Conservation (phyloP, 306 rosid genomes). For the Acmispon strigosus region DNA sequence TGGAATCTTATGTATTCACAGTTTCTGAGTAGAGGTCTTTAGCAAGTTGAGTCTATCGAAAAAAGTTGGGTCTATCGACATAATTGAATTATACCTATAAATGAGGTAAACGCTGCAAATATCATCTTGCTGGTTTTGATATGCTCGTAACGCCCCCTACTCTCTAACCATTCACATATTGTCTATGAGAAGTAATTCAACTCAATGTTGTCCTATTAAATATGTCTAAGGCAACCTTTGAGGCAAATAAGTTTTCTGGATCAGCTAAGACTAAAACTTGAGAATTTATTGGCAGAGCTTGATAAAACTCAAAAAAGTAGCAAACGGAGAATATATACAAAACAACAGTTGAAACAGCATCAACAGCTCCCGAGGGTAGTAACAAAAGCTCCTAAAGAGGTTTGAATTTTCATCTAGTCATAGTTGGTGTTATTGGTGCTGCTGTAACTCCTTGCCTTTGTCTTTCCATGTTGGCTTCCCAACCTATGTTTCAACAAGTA, state of each 20-base stretch:
- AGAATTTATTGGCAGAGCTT: neutral
- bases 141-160: neutral
- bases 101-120: neutral
- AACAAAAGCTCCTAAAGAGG: neutral
- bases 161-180: neutral
- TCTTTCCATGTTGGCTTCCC: constrained; percentile 61
- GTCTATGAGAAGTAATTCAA: neutral
- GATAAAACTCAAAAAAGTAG: constrained; percentile 1
- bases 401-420: constrained; percentile 37
- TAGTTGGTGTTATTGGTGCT: constrained; percentile 29
- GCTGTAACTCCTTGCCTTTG: constrained; percentile 19
- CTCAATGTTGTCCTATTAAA: neutral
- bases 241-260: neutral
- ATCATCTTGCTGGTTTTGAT: neutral
- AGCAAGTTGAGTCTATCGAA: too few species aligned
- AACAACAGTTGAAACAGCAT: neutral
- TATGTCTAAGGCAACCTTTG: neutral
- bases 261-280: neutral
- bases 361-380: neutral
- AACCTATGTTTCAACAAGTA: constrained; percentile 25
- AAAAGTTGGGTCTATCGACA: neutral
- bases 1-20: too few species aligned
- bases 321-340: neutral
- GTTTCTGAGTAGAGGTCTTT: too few species aligned
- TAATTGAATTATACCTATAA: neutral